These are phyloP conservation scores for Schizophyllum commune DNA, from an alignment of 1,284 basidiomycete species.

Conservation along the genomic window DNA sequence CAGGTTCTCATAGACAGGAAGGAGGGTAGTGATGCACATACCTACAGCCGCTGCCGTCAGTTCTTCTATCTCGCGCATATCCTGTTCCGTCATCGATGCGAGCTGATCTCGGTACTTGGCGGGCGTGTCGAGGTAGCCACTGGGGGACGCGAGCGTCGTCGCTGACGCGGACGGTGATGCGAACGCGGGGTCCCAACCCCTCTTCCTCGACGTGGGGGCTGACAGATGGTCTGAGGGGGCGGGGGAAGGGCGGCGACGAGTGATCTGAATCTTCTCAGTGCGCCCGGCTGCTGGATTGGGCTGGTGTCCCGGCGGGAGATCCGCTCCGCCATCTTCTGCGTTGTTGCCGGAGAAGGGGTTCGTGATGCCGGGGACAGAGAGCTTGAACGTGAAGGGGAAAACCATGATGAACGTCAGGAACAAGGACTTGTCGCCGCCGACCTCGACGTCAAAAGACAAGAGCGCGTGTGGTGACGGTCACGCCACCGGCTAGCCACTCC, in stretches of 20 bases:
- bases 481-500: no score
- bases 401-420: slow-evolving; percentile 32
- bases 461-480: no score
- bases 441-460: no score
- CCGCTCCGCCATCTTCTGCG: not conserved
- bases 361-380: slow-evolving; percentile 51
- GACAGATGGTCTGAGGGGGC: slow-evolving; percentile 21
- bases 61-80: slow-evolving; percentile 32
- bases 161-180: slow-evolving; percentile 46
- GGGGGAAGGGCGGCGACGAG: slow-evolving; percentile 21
- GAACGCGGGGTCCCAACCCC: slow-evolving; percentile 61
- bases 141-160: slow-evolving; percentile 42
- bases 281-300: slow-evolving; percentile 19
- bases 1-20: not conserved
- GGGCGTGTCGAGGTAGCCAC: slow-evolving; percentile 59
- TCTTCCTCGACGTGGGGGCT: slow-evolving; percentile 42
- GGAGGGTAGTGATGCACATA: slow-evolving; percentile 40
- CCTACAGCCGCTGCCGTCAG: slow-evolving; percentile 10
- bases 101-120: slow-evolving; percentile 49
- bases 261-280: slow-evolving; percentile 9
- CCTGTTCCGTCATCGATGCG: slow-evolving; percentile 19
- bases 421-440: not conserved
- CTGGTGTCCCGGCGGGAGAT: slow-evolving; percentile 14
- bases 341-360: slow-evolving; percentile 46
- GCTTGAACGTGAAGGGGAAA: slow-evolving; percentile 61